phyloP scores from a whole-genome alignment of 306 rosid genomes.

The Malus fusca region DNA sequence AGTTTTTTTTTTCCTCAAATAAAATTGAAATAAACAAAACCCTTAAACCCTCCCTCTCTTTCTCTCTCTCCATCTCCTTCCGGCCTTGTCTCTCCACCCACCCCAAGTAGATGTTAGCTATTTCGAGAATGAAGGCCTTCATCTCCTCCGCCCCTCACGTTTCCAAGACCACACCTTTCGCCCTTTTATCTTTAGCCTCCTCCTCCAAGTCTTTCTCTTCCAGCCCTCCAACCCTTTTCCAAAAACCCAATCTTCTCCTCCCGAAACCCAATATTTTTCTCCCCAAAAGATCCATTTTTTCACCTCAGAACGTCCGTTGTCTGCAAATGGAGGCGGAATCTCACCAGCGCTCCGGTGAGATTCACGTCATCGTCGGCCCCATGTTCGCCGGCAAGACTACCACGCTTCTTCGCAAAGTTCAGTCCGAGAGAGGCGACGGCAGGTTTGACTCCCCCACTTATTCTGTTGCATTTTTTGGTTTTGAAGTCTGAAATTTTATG shows the following conservation, averaged over 20 bases:
- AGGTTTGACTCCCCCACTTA: slow-evolving; percentile 36
- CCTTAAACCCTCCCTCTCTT: slow-evolving; percentile 25
- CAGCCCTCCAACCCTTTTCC: slow-evolving; percentile 11
- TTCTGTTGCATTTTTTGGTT: background rate
- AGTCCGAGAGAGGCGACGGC: slow-evolving; percentile 56
- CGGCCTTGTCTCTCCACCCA: no score
- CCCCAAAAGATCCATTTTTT: slow-evolving; percentile 11
- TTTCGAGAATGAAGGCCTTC: slow-evolving; percentile 46
- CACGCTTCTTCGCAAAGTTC: slow-evolving; percentile 70
- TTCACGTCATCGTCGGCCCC: slow-evolving; percentile 85
- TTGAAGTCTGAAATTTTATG: background rate
- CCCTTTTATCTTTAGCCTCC: slow-evolving; percentile 24
- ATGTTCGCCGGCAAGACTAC: slow-evolving; percentile 94
- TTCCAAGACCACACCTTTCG: slow-evolving; percentile 27
- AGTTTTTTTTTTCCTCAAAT: background rate
- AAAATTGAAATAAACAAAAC: slow-evolving; percentile 13
- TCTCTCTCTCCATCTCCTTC: no score
- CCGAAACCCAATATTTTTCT: slow-evolving; percentile 22
- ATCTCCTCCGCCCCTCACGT: slow-evolving; percentile 30
- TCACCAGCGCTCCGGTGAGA: slow-evolving; percentile 51
- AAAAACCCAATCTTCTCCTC: slow-evolving; percentile 23
- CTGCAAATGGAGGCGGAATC: slow-evolving; percentile 27
- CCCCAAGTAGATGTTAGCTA: slow-evolving; percentile 13
- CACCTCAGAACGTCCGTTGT: slow-evolving; percentile 23
- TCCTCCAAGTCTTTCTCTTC: slow-evolving; percentile 9